Base-by-base conservation (phyloP, 176 grass and related monocot species). In the Dendrocalamus sinicus region DNA sequence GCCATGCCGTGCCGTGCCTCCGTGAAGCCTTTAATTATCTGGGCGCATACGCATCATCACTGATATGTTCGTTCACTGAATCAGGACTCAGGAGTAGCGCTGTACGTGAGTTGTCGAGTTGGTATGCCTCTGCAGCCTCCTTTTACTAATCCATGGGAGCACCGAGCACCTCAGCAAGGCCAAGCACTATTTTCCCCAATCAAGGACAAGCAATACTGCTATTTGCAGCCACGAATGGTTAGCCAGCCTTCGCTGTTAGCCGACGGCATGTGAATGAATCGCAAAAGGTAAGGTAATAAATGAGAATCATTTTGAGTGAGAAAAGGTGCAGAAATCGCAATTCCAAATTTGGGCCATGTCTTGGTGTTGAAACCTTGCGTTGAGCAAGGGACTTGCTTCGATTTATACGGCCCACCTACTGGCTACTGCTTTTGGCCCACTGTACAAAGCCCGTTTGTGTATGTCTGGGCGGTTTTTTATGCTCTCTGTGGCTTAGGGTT, bases 11-110 rank as follows among this genome's bases (percentile, higher is more conserved):
- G 54, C 30, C 76, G 43, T 14, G 58, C 58, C 69, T 54, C 59
- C 77, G 77, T 86, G 77, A 87, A 50, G 32, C 35, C 32, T 45
- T 66, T 73, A 85, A 45, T 71, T 23, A 2, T n/a, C 68, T 23
- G 20, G 20, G 20, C 13, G 5, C 9, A 6, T 45, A 12, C 37
- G 4, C 39, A 37, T 13, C 51, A 53, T 53, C 15, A 7, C 51
- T 17, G 16, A 53, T 2, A 22, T 70, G 67, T 12, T 32, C 32
- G 28, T 16, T 41, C 19, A 44, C 39, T 6, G 39, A 37, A 40
- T 20, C 16, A 7, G 19, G 39, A 37, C 20, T 10, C 16, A 3
- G 9, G 39, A 22, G 54, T 20, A 57, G 54, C 7, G 7, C 7
- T 57, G 19, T 22, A 22, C 67, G 39, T 70, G 35, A 68, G 65